Percentiles rank a stretch among this genome's conserved stretches.
Conservation (phyloP, 1,284 basidiomycete genomes). For the Sanguinoderma infundibulare region DNA sequence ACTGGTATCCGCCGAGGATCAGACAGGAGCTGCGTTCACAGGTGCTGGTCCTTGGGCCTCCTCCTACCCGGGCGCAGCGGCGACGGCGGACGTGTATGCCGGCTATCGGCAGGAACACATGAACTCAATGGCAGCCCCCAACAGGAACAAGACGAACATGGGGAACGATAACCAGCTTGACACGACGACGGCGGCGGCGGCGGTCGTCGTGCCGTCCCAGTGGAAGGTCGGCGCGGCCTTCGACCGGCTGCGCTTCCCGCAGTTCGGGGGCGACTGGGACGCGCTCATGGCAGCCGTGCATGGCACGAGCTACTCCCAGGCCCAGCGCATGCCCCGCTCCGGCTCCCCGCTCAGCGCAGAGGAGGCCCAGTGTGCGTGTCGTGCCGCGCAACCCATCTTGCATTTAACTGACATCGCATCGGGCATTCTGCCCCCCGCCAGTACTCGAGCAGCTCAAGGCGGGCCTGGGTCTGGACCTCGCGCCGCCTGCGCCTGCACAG, state of each 20-base stretch:
- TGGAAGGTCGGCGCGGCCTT: slow-evolving; percentile 18
- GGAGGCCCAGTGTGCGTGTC: slow-evolving; percentile 11
- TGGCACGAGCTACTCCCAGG: slow-evolving; percentile 4
- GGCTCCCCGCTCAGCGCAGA: slow-evolving; percentile 14
- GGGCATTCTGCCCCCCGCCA: neutral
- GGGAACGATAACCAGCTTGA: no score
- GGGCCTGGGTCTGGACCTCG: slow-evolving; percentile 1
- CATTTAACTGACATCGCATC: neutral
- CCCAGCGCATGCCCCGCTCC: slow-evolving; percentile 2
- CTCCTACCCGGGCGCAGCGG: neutral
- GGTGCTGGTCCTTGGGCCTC: neutral
- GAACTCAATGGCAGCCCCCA: neutral
- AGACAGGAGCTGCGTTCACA: neutral
- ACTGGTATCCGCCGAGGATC: slow-evolving; percentile 1
- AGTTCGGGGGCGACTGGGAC: slow-evolving; percentile 10
- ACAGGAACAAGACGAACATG: neutral
- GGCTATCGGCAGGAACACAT: neutral
- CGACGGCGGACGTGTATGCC: neutral
- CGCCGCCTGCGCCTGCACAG: neutral
- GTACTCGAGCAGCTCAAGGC: slow-evolving; percentile 4
- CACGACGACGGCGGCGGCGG: no score
- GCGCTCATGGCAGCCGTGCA: slow-evolving; percentile 1
- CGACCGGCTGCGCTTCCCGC: slow-evolving; percentile 14
- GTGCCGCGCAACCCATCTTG: neutral
- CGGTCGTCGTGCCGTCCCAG: slow-evolving; percentile 14